phyloP scores from a whole-genome alignment of 441 rosid genomes.

The Macaranga tanarius region DNA sequence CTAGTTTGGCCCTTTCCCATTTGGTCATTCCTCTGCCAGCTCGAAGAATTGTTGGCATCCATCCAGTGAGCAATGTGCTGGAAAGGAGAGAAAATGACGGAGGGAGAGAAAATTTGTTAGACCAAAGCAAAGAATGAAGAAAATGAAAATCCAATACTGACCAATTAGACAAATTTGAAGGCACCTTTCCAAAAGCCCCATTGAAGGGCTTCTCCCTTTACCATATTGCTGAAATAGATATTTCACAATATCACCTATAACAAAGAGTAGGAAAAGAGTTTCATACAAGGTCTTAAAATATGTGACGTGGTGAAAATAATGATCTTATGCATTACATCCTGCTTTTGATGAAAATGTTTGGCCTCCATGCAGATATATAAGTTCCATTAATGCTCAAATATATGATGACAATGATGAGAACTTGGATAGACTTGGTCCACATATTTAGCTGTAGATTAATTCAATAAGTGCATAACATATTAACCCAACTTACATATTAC shows the following conservation, averaged over 20 bases:
- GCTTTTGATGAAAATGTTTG: neutral
- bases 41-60: slow-evolving; percentile 86
- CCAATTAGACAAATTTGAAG: slow-evolving; percentile 13
- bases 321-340: too few species aligned
- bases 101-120: neutral
- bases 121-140: neutral
- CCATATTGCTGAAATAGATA: slow-evolving; percentile 77
- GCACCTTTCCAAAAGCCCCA: slow-evolving; percentile 73
- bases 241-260: slow-evolving; percentile 70
- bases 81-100: neutral
- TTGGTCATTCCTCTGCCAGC: slow-evolving; percentile 84
- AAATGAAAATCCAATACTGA: neutral
- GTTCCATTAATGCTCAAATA: neutral
- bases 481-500: too few species aligned
- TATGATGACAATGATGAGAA: too few species aligned
- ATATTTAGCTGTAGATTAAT: too few species aligned
- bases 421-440: too few species aligned
- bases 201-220: slow-evolving; percentile 60
- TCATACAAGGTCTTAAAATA: too few species aligned
- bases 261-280: slow-evolving; percentile 17
- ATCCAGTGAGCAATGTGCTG: slow-evolving; percentile 82
- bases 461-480: too few species aligned
- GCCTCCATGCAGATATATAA: neutral
- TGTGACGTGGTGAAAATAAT: neutral
- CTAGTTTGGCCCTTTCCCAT: slow-evolving; percentile 64